A percentile compares a stretch with the other conserved stretches of the same genome.
Conservation (phyloP, 768 basidiomycete species). For the Pleurotus tuber-regium region DNA sequence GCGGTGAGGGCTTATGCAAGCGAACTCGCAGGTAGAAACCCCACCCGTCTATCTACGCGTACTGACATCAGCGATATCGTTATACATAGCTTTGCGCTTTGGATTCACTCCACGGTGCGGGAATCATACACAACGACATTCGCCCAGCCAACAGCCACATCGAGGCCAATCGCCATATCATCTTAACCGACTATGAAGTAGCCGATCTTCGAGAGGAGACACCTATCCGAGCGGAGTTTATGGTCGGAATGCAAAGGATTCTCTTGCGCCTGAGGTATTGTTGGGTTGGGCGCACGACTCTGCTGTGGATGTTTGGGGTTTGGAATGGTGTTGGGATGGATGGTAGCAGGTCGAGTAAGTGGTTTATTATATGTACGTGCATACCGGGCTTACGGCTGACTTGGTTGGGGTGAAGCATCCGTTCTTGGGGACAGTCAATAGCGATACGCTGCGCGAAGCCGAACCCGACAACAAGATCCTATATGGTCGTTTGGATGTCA, state of each 20-base stretch:
- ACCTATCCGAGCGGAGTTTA: slow-evolving; percentile 11
- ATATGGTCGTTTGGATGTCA: slow-evolving; percentile 25
- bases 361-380: neutral
- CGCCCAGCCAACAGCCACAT: slow-evolving; percentile 44
- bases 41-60: neutral
- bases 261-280: slow-evolving; percentile 51
- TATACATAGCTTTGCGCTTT: slow-evolving; percentile 46
- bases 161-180: slow-evolving; percentile 41
- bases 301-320: slow-evolving; percentile 62
- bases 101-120: slow-evolving; percentile 38
- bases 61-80: neutral
- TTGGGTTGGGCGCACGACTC: slow-evolving; percentile 54
- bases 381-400: neutral
- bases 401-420: slow-evolving; percentile 34
- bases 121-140: slow-evolving; percentile 47
- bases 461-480: slow-evolving; percentile 31
- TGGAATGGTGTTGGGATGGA: slow-evolving; percentile 48
- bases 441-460: slow-evolving; percentile 20
- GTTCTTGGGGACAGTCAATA: slow-evolving; percentile 22
- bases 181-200: slow-evolving; percentile 40
- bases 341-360: slow-evolving; percentile 46
- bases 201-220: slow-evolving; percentile 25
- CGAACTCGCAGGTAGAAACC: neutral
- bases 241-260: slow-evolving; percentile 18
- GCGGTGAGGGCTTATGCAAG: neutral